These are phyloP conservation scores for Cicer yamashitae DNA, from an alignment of 306 rosid genomes.

Conservation along the genomic window DNA sequence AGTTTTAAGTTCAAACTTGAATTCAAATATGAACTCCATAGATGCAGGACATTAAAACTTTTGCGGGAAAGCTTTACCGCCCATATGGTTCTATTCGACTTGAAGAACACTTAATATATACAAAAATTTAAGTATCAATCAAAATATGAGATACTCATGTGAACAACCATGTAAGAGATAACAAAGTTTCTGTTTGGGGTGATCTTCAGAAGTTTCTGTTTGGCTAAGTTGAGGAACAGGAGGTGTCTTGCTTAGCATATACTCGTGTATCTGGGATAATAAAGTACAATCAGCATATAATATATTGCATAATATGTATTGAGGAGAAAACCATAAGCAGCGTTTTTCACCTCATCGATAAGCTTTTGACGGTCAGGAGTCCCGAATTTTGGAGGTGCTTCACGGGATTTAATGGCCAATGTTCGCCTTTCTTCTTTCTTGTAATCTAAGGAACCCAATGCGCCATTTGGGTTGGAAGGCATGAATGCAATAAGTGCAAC, in stretches of 20 bases:
- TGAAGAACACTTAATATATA: too few species aligned
- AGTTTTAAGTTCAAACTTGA: too few species aligned
- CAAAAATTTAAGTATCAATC: too few species aligned
- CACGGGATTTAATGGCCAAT: conserved; percentile 86
- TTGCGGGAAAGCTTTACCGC: too few species aligned
- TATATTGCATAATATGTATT: background rate
- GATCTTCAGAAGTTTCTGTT: too few species aligned
- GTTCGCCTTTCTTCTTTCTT: conserved; percentile 85
- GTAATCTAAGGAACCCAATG: conserved; percentile 91
- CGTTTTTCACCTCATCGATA: conserved; percentile 61
- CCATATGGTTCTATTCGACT: too few species aligned
- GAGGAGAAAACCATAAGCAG: conserved; percentile 16
- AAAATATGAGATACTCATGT: too few species aligned
- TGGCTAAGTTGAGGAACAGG: conserved; percentile 65
- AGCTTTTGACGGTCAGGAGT: conserved; percentile 84
- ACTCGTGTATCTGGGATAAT: conserved; percentile 74
- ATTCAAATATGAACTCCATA: too few species aligned
- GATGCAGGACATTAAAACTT: too few species aligned
- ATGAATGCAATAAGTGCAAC: conserved; percentile 96
- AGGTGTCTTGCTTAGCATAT: conserved; percentile 80
- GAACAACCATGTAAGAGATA: too few species aligned
- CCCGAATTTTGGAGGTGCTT: conserved; percentile 76
- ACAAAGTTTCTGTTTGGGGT: too few species aligned
- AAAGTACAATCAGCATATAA: conserved; percentile 18
- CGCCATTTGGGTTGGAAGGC: conserved; percentile 97